Evolutionary conservation across 2,329 filamentous ascomycete genomes (phyloP), one percentile per base, ranked within the genome.

Genomic region (Dryadomyces sulphureus): DNA sequence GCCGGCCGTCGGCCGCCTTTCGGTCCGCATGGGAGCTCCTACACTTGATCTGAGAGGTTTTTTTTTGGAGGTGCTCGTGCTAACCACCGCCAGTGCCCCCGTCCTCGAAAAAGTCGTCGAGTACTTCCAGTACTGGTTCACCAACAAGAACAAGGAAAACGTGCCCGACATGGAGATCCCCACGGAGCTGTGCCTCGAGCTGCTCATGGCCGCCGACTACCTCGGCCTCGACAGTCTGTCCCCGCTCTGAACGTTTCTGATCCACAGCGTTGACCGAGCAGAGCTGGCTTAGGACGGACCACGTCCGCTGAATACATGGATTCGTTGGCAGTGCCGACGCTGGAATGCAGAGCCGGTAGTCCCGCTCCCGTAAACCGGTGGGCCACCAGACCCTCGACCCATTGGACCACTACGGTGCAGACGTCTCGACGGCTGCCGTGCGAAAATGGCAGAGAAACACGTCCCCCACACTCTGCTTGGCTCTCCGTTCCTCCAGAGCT

Each of bases 71-170:
- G 3, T 20, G 11, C 20, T 45, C 32, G 25, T 22, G 8, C 27
- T 41, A 32, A 22, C 16, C 20, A 9, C 45, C 14, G 12, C 20
- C 46, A 88, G 82, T 62, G 81, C 77, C 52, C 67, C 81, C 45
- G 75, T 88, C 6, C 75, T 90, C 3, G 84, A 89, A 60, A 87
- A 86, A 59, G 79, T 89, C 27, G 83, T 80, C 60, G 82, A 89
- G 63, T 90, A 89, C 63, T 80, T 88, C 51, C 84, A 87, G 59
- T 89, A 88, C 66, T 84, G 83, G 67, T 80, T 87, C 62, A 81
- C 79, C 56, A 73, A 85, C 62, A 72, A 73, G 44, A 73, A 86
- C 53, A 69, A 69, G 53, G 78, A 81, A 54, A 79, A 87, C 55
- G 82, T 88, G 19, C 78, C 81, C 5, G 84, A 90, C 56, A 82